A percentile compares a stretch with the other conserved stretches of the same genome.
Evolutionary conservation across 306 rosid species (phyloP).

Genomic region (Quercus agrifolia): DNA sequence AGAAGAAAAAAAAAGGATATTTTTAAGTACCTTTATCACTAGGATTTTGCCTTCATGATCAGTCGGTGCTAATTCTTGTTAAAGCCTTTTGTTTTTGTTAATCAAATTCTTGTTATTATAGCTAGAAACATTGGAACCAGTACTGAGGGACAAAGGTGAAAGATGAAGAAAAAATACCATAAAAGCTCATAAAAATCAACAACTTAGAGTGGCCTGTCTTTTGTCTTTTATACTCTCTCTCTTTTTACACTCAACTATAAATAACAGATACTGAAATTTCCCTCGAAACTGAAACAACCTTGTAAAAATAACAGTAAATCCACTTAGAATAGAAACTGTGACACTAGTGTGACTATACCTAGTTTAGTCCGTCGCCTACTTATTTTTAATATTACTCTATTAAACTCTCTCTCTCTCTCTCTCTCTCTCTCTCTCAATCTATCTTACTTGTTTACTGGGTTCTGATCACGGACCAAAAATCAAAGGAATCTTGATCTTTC

Average conservation of each 20-base stretch:
- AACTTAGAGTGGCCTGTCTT: not conserved
- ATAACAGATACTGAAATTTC: slow-evolving; percentile 21
- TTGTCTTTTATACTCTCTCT: not conserved
- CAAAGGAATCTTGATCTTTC: slow-evolving; percentile 48
- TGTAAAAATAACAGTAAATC: not conserved
- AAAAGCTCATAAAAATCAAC: too few relatives aligned
- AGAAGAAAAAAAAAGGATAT: too few relatives aligned
- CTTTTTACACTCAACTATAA: not conserved
- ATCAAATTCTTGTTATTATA: too few relatives aligned
- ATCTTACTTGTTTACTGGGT: not conserved
- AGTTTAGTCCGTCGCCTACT: slow-evolving; percentile 29
- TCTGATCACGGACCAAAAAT: slow-evolving; percentile 38
- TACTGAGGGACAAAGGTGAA: too few relatives aligned
- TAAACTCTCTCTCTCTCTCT: not conserved
- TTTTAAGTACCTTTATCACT: too few relatives aligned
- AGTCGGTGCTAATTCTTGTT: too few relatives aligned
- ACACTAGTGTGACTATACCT: not conserved
- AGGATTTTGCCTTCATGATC: too few relatives aligned
- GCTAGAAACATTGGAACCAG: too few relatives aligned
- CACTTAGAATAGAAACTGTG: too few relatives aligned
- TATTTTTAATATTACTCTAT: not conserved
- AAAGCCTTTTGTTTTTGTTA: too few relatives aligned
- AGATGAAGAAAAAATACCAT: too few relatives aligned
- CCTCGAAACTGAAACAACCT: slow-evolving; percentile 5
- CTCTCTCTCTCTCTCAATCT: not conserved